Base-by-base conservation (phyloP, 169 alveolate genomes). In the Cytauxzoon felis region DNA sequence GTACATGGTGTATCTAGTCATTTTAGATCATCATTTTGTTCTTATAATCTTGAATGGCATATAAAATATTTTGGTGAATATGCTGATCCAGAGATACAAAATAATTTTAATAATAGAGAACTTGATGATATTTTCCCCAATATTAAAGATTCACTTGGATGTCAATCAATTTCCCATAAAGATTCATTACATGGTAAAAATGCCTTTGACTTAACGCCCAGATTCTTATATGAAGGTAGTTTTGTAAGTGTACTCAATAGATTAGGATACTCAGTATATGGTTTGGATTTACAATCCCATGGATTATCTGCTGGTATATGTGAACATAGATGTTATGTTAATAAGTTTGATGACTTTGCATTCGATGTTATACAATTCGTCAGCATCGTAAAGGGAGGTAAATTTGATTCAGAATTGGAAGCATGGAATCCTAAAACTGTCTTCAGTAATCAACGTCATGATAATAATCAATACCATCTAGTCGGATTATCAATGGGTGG, bases 401-500 rank as follows among this genome's bases (percentile, higher is more conserved):
- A 51, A 26, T 51, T 51, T 7, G 4, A n/a, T n/a, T n/a, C n/a
- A n/a, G n/a, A n/a, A n/a, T n/a, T n/a, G n/a, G n/a, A n/a, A n/a
- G n/a, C n/a, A n/a, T n/a, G n/a, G n/a, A n/a, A n/a, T n/a, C n/a
- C n/a, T n/a, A n/a, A n/a, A n/a, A n/a, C n/a, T n/a, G n/a, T n/a
- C n/a, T n/a, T n/a, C n/a, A n/a, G n/a, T n/a, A n/a, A n/a, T n/a
- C n/a, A n/a, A n/a, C n/a, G n/a, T n/a, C n/a, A n/a, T n/a, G 61
- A 51, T 4, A 26, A 30, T 4, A 82, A 82, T 38, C 48, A 79
- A 42, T 78, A 64, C 67, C 60, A 79, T 9, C 48, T 65, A 51
- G n/a, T n/a, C n/a, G 90, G 90, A 0, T 41, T 67, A 19, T 83
- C 90, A n/a, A 83, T 83, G 90, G 90, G 90, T 1, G 87, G 87